Percentiles rank a stretch among this genome's conserved stretches.
Conservation (phyloP, 805 yeast genomes). For the Candida yuanshanica region DNA sequence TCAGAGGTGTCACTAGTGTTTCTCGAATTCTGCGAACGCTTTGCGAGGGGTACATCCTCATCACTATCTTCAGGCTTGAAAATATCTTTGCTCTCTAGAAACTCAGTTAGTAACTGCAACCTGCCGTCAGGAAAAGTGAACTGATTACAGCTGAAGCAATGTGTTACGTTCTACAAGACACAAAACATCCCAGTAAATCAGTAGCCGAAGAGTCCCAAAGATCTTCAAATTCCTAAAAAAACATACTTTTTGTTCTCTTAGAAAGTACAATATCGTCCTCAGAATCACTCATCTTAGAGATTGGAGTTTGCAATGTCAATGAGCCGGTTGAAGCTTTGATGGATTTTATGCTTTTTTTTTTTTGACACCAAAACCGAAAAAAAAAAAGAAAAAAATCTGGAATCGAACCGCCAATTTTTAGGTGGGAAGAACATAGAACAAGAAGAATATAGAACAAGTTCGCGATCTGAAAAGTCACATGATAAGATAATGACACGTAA, state of each 20-base stretch:
- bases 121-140: too few species aligned
- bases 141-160: background rate
- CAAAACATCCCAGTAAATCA: background rate
- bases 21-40: conserved; percentile 10
- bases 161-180: background rate
- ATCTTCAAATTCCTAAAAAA: background rate
- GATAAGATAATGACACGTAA: background rate
- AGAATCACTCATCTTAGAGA: conserved; percentile 25
- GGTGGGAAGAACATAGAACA: background rate
- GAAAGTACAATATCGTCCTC: conserved; percentile 29
- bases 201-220: background rate
- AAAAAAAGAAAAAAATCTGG: background rate
- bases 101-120: background rate
- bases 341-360: too few species aligned
- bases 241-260: conserved; percentile 20
- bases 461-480: background rate
- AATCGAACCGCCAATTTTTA: background rate
- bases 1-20: conserved; percentile 13
- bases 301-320: too few species aligned
- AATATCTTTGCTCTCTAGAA: background rate
- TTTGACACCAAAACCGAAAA: background rate
- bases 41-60: conserved; percentile 20
- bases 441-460: background rate
- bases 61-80: conserved; percentile 9
- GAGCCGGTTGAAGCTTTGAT: too few species aligned